Base-by-base conservation (phyloP, 805 yeast species). In the Torulaspora microellipsoides region DNA sequence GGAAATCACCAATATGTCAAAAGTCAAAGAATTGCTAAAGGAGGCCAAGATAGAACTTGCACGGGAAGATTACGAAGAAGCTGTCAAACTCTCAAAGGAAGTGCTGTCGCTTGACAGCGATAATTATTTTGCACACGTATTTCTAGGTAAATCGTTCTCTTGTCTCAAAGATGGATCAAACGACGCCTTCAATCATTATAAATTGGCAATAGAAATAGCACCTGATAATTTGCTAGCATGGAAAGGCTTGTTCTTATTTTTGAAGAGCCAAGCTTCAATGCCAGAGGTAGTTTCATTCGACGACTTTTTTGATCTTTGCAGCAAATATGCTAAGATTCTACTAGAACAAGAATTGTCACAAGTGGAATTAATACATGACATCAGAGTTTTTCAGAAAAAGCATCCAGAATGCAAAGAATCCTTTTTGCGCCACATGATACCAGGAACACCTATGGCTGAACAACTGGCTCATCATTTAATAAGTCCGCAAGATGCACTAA, bases 131-230 rank as follows among this genome's bases (percentile, higher is more conserved):
- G 96, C 90, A 12, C 70, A 72, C 52, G 73, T 85, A 3, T 80
- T 89, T 54, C 66, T 76, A 38, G 96, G 93, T 8, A 88, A 86
- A 59, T 76, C 88, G 1, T 69, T 73, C 44, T 80, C 79, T 46
- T 59, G 75, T 8, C 53, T 72, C 41, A 59, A 68, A 11, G 63
- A 75, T 5, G 45, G 59, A 4, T 55, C 58, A 1, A 10, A 50
- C 49, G 20, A 60, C 2, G 46, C 62, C 10, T 31, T 52, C 9
- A 31, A 43, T 3, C 36, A 73, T 9, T 83, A 81, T 53, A 54
- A 55, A 27, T 57, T 54, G 15, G 89, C 89, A 0, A 72, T 78
- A 2, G 53, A 59, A 5, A 40, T 80, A 1, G 75, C 78, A 25
- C 73, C 77, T 0, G 67, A 68, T 1, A 77, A 81, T 39, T 50